phyloP scores from a whole-genome alignment of 768 basidiomycete species.

The Tylopilus subfusipes region DNA sequence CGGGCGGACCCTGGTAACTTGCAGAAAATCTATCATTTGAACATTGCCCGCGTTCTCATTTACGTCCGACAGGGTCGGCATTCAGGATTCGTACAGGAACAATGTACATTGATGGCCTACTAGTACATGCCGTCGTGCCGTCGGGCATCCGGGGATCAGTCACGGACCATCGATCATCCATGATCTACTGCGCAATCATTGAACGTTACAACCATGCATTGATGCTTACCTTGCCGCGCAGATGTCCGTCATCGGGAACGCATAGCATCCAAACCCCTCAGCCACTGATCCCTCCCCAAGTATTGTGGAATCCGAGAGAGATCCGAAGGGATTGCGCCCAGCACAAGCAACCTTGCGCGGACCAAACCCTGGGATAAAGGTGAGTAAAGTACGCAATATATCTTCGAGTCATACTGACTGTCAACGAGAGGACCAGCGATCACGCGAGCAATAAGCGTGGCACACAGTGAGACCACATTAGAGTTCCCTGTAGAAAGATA shows the following conservation, averaged over 20 bases:
- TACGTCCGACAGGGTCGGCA: not conserved
- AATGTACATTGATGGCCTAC: too few relatives aligned
- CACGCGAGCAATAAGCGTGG: slow-evolving; percentile 48
- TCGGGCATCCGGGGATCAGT: not conserved
- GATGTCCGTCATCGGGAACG: not conserved
- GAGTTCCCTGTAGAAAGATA: slow-evolving; percentile 37
- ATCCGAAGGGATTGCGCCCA: slow-evolving; percentile 9
- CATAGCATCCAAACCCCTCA: not conserved
- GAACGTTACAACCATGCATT: not conserved
- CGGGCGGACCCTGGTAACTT: not conserved
- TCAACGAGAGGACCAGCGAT: slow-evolving; percentile 50
- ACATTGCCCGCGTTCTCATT: too few relatives aligned
- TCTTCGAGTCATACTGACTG: slow-evolving; percentile 18
- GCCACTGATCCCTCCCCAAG: too few relatives aligned
- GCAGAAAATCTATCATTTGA: too few relatives aligned
- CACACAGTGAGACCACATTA: slow-evolving; percentile 44
- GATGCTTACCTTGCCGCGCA: not conserved
- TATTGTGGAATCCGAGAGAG: too few relatives aligned
- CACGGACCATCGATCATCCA: too few relatives aligned
- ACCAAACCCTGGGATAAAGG: not conserved
- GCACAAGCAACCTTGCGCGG: slow-evolving; percentile 3
- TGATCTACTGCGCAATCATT: not conserved
- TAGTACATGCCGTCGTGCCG: too few relatives aligned
- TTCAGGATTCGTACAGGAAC: too few relatives aligned
- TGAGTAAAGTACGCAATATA: not conserved